phyloP scores from a whole-genome alignment of 345 rosid genomes.

The Citrus sinensis region DVS_A1.0 CM039163.1:6500501-6501000 shows the following conservation, averaged over 20 bases:
- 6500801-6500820: conserved; percentile 20
- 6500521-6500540: conserved; percentile 25
- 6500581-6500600: conserved; percentile 27
- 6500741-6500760: conserved; percentile 12
- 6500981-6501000: conserved; percentile 26
- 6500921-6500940: conserved; percentile 31
- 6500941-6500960: conserved; percentile 31
- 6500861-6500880: conserved; percentile 31
- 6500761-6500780: not conserved
- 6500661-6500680: conserved; percentile 21
- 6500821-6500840: conserved; percentile 27
- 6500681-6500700: conserved; percentile 27
- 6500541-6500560: conserved; percentile 23
- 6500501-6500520: conserved; percentile 1
- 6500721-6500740: conserved; percentile 28
- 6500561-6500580: conserved; percentile 21
- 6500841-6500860: conserved; percentile 25
- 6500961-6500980: conserved; percentile 30
- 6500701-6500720: conserved; percentile 24
- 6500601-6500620: conserved; percentile 13
- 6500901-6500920: conserved; percentile 38
- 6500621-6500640: conserved; percentile 15
- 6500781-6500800: not conserved
- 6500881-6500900: conserved; percentile 29
- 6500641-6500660: conserved; percentile 20